Evolutionary conservation across 139 green algal species (phyloP).

Genomic region (Diplosphaera chodatii): DNA sequence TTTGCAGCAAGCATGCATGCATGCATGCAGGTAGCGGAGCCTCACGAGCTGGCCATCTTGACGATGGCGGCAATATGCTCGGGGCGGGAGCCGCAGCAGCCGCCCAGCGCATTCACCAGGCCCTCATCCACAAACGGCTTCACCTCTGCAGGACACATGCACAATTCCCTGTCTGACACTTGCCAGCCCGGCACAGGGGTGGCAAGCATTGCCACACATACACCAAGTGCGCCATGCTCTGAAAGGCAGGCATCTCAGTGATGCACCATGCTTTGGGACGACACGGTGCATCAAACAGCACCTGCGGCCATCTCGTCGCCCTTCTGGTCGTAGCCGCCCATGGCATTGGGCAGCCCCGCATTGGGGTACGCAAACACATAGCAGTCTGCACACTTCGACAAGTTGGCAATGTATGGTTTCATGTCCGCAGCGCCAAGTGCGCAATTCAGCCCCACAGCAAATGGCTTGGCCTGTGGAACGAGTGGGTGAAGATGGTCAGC

Average conservation of each 20-base stretch:
- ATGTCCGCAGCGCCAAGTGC: slow-evolving; percentile 94
- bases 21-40: too few species aligned
- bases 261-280: too few species aligned
- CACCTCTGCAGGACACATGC: slow-evolving; percentile 45
- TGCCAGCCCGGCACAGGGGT: slow-evolving; percentile 95
- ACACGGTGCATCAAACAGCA: not conserved
- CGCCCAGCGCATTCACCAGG: slow-evolving; percentile 93
- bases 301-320: slow-evolving; percentile 87
- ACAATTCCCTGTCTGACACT: slow-evolving; percentile 98
- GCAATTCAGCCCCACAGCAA: slow-evolving; percentile 96
- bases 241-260: too few species aligned
- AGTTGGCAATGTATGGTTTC: slow-evolving; percentile 90
- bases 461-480: slow-evolving; percentile 81
- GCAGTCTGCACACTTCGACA: slow-evolving; percentile 82
- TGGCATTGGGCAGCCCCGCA: slow-evolving; percentile 94
- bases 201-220: too few species aligned
- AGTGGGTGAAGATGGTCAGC: too few species aligned
- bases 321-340: slow-evolving; percentile 98
- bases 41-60: slow-evolving; percentile 29
- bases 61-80: slow-evolving; percentile 87
- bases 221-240: too few species aligned
- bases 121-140: slow-evolving; percentile 46
- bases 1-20: too few species aligned
- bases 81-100: slow-evolving; percentile 88
- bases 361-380: slow-evolving; percentile 98